Evolutionary conservation across 192 early-diverging fungal species (phyloP).

Genomic region (Coemansia sp.): DNA sequence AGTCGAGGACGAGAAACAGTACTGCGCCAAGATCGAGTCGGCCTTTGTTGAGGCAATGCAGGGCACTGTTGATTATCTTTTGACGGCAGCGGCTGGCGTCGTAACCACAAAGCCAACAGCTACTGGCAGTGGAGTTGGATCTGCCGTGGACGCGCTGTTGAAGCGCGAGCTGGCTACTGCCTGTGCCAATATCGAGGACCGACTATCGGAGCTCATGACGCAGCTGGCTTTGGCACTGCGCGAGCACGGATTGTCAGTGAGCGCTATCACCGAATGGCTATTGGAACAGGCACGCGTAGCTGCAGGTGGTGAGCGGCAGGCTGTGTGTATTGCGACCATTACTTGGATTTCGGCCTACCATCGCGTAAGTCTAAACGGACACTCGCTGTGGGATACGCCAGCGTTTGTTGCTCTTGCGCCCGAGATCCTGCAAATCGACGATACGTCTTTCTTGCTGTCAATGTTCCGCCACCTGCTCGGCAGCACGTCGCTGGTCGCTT

Average conservation of each 20-base stretch:
- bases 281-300: background rate
- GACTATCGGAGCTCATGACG: slow-evolving; percentile 14
- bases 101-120: background rate
- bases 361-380: background rate
- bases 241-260: background rate
- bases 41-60: slow-evolving; percentile 13
- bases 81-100: background rate
- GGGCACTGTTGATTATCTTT: slow-evolving; percentile 11
- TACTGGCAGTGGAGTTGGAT: background rate
- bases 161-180: background rate
- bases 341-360: slow-evolving; percentile 38
- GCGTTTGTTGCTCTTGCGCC: slow-evolving; percentile 22
- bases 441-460: slow-evolving; percentile 24
- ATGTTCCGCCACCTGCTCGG: slow-evolving; percentile 37
- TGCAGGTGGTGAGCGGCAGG: slow-evolving; percentile 6
- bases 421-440: slow-evolving; percentile 40
- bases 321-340: slow-evolving; percentile 18
- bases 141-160: slow-evolving; percentile 2
- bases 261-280: slow-evolving; percentile 28
- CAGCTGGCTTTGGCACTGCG: slow-evolving; percentile 1
- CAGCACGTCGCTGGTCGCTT: slow-evolving; percentile 6
- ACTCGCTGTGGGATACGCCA: slow-evolving; percentile 36
- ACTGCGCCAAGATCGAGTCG: slow-evolving; percentile 11
- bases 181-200: slow-evolving; percentile 21
- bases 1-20: slow-evolving; percentile 8